Conservation (phyloP, 805 yeast genomes). For the Torulaspora microellipsoides region DNA sequence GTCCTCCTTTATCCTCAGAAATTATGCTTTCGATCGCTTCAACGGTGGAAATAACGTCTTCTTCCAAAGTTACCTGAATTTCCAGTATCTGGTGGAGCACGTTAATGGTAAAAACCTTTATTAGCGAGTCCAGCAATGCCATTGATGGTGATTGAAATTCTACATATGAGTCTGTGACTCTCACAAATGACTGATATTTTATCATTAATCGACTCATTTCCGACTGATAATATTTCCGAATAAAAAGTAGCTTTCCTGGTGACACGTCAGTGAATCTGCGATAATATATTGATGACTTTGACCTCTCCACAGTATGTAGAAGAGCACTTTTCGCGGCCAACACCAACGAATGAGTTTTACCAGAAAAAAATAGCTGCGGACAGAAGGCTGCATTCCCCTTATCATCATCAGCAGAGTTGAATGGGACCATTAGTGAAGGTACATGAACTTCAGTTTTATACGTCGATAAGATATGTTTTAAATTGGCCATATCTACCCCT, state of each 20-base stretch:
- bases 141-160: conserved; percentile 24
- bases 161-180: conserved; percentile 19
- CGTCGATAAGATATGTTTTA: conserved; percentile 14
- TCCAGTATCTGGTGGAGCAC: conserved; percentile 29
- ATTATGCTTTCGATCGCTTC: conserved; percentile 4
- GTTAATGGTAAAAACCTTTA: conserved; percentile 25
- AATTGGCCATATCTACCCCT: conserved; percentile 23
- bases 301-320: conserved; percentile 9
- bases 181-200: conserved; percentile 26
- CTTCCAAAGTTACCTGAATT: conserved; percentile 18
- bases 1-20: conserved; percentile 1
- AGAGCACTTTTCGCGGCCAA: conserved; percentile 19
- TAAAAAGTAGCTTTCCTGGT: conserved; percentile 22
- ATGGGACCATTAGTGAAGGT: conserved; percentile 14
- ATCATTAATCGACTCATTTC: conserved; percentile 27
- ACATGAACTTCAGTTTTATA: conserved; percentile 20
- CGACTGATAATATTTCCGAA: conserved; percentile 16
- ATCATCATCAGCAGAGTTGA: neutral
- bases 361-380: conserved; percentile 21
- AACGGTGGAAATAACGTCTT: conserved; percentile 7
- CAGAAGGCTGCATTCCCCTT: neutral
- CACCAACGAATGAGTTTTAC: conserved; percentile 18
- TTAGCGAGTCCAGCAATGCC: conserved; percentile 18
- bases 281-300: conserved; percentile 13
- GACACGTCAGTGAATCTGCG: conserved; percentile 21